Base-by-base conservation (phyloP, 768 basidiomycete genomes). In the Naematelia aurantialba region DNA sequence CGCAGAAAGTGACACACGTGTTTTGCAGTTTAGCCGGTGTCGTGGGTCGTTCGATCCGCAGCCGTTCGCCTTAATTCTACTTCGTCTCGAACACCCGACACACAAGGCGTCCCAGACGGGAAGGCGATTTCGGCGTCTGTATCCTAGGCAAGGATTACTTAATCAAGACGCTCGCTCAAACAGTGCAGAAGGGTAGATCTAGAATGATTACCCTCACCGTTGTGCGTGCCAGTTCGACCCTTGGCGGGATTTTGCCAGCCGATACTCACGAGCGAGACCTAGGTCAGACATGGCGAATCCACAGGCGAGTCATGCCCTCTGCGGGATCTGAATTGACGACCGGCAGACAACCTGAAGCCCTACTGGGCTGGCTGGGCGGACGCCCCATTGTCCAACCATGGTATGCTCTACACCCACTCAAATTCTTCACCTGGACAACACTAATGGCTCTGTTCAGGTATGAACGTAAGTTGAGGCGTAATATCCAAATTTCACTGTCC, bases 331-430 rank as follows among this genome's bases (percentile, higher is more conserved):
- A 8, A 47, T 11, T 21, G n/a, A 47, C 46, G 19, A 47, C 8
- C 21, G 46, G n/a, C 27, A 74, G 76, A 77, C 56, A 77, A 77
- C 46, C 58, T 74, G 19, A 70, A 67, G 46, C 54, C 74, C 8
- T 31, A 64, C 12, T 77, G 76, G 76, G 76, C 76, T 30, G 78
- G 78, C 5, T 76, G 72, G 67, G 65, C 76, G 5, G 76, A 79
- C 59, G 74, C 76, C 4, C 74, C 76, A 11, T 58, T 79, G 1
- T 76, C 75, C 1, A 66, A 66, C 10, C 76, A 78, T 69, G 77
- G 77, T 76, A 47, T 58, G 74, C 56, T n/a, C 13, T 4, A 27
- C 49, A 2, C 31, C 50, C 4, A 12, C n/a, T n/a, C 49, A 42
- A 45, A 29, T 24, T 30, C 30, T 13, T 54, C 5, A 45, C n/a